Conservation (phyloP, 306 rosid species). For the Inga oerstediana region DNA sequence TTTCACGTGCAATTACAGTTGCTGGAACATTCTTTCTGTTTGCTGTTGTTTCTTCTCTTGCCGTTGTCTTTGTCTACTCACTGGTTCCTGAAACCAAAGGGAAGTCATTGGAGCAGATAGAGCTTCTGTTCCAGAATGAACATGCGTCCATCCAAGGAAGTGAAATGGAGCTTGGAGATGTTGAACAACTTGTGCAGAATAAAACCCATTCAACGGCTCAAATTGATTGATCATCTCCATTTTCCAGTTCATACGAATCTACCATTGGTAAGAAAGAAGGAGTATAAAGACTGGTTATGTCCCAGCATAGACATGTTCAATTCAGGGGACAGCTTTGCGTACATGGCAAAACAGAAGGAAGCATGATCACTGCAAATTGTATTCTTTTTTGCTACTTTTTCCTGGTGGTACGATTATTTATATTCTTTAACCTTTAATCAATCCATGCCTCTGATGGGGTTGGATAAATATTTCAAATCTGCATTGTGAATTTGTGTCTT, state of each 20-base stretch:
- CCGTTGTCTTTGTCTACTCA: conserved; percentile 58
- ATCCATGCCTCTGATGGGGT: background rate
- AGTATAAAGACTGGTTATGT: background rate
- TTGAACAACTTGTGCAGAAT: conserved; percentile 68
- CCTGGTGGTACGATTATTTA: background rate
- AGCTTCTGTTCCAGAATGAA: conserved; percentile 56
- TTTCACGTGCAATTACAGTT: conserved; percentile 58
- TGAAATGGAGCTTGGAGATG: conserved; percentile 71
- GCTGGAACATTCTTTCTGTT: conserved; percentile 72
- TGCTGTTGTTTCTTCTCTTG: conserved; percentile 59
- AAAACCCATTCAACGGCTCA: conserved; percentile 25
- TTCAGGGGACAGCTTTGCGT: conserved; percentile 21
- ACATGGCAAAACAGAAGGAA: conserved; percentile 8
- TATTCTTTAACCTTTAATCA: background rate
- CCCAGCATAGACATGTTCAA: background rate
- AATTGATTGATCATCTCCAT: conserved; percentile 1
- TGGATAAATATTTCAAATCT: background rate
- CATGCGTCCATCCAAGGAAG: conserved; percentile 37
- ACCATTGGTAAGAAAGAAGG: background rate
- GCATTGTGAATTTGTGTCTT: background rate
- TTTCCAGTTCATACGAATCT: background rate
- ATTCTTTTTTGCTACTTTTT: background rate
- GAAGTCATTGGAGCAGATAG: conserved; percentile 86
- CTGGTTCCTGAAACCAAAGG: conserved; percentile 84
- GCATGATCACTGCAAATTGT: background rate